phyloP scores from a whole-genome alignment of 257 asterid species.

The Craterostigma plantagineum region DNA sequence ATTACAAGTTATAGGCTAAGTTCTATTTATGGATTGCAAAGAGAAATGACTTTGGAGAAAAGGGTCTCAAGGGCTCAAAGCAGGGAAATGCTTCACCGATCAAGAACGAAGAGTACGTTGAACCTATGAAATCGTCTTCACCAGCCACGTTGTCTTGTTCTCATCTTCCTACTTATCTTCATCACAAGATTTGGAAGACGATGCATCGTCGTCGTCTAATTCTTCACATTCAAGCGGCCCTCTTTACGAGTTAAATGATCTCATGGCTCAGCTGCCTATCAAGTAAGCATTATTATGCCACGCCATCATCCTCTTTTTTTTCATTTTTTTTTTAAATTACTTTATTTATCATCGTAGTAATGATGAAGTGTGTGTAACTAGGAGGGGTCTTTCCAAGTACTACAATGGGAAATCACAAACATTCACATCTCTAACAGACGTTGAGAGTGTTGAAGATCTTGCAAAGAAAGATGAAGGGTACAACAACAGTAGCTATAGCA shows the following conservation, averaged over 20 bases:
- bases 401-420: conserved; percentile 49
- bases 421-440: conserved; percentile 27
- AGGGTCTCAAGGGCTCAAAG: no score
- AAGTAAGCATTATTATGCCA: conserved; percentile 18
- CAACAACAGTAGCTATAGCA: conserved; percentile 10
- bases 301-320: no score
- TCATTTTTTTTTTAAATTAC: no score
- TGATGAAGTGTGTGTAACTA: conserved; percentile 11
- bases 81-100: no score
- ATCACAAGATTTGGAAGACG: conserved; percentile 20
- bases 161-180: conserved; percentile 11
- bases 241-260: conserved; percentile 25
- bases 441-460: conserved; percentile 35
- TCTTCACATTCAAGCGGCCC: conserved; percentile 20
- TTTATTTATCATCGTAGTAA: no score
- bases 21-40: no score
- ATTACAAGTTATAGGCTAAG: no score
- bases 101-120: background rate
- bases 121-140: conserved; percentile 6
- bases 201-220: conserved; percentile 21
- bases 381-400: conserved; percentile 53
- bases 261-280: conserved; percentile 54
- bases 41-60: no score
- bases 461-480: conserved; percentile 42
- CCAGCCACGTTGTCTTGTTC: background rate